Conservation (phyloP, 441 rosid species). For the Biscutella laevigata region DNA sequence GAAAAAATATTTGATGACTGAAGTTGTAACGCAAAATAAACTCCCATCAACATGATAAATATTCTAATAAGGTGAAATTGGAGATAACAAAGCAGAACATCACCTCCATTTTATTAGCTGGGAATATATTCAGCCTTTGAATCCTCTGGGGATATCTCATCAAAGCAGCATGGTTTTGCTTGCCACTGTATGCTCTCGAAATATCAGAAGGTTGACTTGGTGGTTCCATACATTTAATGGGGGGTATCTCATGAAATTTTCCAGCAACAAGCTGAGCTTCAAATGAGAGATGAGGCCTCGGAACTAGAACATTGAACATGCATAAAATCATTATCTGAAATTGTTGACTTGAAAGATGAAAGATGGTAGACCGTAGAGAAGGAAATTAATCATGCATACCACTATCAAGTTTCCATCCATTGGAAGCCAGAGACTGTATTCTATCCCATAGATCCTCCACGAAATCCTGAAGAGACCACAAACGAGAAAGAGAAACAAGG, state of each 20-base stretch:
- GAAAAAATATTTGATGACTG: background rate
- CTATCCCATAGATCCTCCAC: slow-evolving; percentile 91
- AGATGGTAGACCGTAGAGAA: background rate
- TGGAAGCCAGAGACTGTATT: slow-evolving; percentile 60
- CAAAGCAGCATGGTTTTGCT: slow-evolving; percentile 80
- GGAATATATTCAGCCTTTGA: slow-evolving; percentile 82
- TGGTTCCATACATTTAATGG: slow-evolving; percentile 74
- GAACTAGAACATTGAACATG: slow-evolving; percentile 46
- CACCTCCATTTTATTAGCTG: slow-evolving; percentile 80
- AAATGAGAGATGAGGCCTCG: slow-evolving; percentile 94
- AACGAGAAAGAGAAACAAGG: background rate
- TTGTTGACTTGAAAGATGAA: background rate
- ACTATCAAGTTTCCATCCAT: slow-evolving; percentile 93
- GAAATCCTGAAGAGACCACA: slow-evolving; percentile 56
- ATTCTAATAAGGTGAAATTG: background rate
- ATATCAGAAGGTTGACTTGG: slow-evolving; percentile 49
- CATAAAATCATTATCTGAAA: background rate
- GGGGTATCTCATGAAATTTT: slow-evolving; percentile 74
- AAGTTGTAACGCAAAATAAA: background rate
- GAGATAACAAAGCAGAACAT: slow-evolving; percentile 9
- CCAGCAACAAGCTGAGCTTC: slow-evolving; percentile 99
- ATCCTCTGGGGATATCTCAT: slow-evolving; percentile 85
- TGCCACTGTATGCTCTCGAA: slow-evolving; percentile 50
- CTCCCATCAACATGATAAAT: background rate
- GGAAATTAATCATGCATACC: slow-evolving; percentile 36